phyloP scores from a whole-genome alignment of 805 yeast genomes.

The Wickerhamomyces tratensis region DNA sequence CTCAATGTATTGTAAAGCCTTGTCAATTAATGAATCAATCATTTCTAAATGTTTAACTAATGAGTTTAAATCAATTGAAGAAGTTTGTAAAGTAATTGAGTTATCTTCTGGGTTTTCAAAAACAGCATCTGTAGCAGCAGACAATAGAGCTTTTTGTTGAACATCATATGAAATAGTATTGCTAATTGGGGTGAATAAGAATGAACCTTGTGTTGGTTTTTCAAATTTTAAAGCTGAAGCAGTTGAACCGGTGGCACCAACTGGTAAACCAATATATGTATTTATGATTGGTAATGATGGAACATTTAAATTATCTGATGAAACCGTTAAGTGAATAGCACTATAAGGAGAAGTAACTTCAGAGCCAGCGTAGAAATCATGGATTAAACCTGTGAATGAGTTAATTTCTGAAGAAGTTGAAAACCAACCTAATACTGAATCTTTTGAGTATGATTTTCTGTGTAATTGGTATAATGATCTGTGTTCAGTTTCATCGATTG shows the following conservation, averaged over 20 bases:
- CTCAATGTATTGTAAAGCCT: slow-evolving; percentile 38
- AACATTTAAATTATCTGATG: slow-evolving; percentile 34
- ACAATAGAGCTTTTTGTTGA: slow-evolving; percentile 52
- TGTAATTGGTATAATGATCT: slow-evolving; percentile 59
- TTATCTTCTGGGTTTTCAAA: slow-evolving; percentile 9
- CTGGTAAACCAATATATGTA: slow-evolving; percentile 71
- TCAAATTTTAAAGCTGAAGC: slow-evolving; percentile 28
- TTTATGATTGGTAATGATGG: slow-evolving; percentile 43
- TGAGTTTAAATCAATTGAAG: slow-evolving; percentile 33
- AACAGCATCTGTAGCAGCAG: slow-evolving; percentile 33
- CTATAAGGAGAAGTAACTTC: slow-evolving; percentile 68
- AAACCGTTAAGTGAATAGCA: slow-evolving; percentile 70
- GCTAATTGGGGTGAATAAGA: slow-evolving; percentile 71
- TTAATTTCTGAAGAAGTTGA: slow-evolving; percentile 53
- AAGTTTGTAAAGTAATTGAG: slow-evolving; percentile 19
- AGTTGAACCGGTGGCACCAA: slow-evolving; percentile 42
- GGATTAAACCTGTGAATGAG: slow-evolving; percentile 66
- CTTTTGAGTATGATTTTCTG: slow-evolving; percentile 72
- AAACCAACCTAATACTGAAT: slow-evolving; percentile 80
- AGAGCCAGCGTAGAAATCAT: slow-evolving; percentile 69
- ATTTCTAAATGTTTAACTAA: slow-evolving; percentile 35
- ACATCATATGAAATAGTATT: slow-evolving; percentile 47
- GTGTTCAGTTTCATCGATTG: slow-evolving; percentile 71
- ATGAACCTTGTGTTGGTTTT: slow-evolving; percentile 24
- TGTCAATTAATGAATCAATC: slow-evolving; percentile 37